These are phyloP conservation scores for Ascobolus immersus DNA, from an alignment of 495 filamentous ascomycete species.

Conservation along the genomic window DNA sequence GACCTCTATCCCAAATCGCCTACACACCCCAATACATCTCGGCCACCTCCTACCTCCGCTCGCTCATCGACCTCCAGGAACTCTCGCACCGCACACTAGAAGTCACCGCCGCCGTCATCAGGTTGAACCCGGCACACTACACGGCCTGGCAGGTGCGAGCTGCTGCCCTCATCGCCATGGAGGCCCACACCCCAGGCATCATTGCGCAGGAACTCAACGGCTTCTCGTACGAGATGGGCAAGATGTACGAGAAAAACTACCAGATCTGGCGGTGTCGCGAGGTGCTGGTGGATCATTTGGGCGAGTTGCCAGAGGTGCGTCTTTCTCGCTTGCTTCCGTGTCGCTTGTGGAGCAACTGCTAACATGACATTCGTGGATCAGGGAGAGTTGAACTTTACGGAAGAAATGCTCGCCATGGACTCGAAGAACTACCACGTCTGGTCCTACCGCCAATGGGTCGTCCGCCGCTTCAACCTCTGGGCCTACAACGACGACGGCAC, in stretches of 20 bases:
- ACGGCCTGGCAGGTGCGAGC: constrained; percentile 50
- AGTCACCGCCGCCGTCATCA: constrained; percentile 73
- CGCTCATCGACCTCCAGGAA: constrained; percentile 76
- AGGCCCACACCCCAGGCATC: background rate
- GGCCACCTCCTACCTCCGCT: constrained; percentile 70
- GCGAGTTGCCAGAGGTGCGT: constrained; percentile 12
- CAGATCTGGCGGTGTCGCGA: constrained; percentile 98
- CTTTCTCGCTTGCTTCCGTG: no score
- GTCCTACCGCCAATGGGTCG: constrained; percentile 51
- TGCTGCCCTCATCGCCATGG: background rate
- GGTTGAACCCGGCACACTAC: constrained; percentile 87
- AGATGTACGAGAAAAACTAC: constrained; percentile 76
- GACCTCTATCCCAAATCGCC: constrained; percentile 63
- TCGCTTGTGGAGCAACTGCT: no score
- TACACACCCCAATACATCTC: constrained; percentile 71
- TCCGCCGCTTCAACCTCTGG: constrained; percentile 55
- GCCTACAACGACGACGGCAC: background rate
- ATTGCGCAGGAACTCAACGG: background rate
- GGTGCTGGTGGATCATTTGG: constrained; percentile 37
- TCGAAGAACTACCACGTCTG: constrained; percentile 97
- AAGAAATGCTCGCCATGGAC: constrained; percentile 57
- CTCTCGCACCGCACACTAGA: constrained; percentile 47
- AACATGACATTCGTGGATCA: constrained; percentile 13
- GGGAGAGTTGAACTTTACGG: constrained; percentile 48
- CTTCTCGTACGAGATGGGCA: background rate